Conservation (phyloP, 108 stramenopile genomes). For the Skeletonema potamos region DNA sequence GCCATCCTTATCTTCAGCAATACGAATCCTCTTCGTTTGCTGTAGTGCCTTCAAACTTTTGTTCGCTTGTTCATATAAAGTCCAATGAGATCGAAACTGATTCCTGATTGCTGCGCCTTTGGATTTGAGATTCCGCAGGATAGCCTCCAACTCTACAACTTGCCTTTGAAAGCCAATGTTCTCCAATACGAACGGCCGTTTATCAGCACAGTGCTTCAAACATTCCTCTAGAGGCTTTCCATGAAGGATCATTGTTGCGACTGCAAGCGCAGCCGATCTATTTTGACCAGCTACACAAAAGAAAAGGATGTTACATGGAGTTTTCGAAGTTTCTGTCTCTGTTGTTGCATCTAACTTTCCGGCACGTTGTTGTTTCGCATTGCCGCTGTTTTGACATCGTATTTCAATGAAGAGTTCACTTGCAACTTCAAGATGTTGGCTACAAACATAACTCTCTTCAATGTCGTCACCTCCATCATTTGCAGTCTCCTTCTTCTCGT, state of each 20-base stretch:
- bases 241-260: conserved; percentile 57
- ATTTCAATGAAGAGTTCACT: conserved; percentile 56
- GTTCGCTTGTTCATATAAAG: conserved; percentile 22
- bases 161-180: conserved; percentile 78
- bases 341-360: background rate
- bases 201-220: conserved; percentile 40
- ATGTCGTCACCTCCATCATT: background rate
- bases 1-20: conserved; percentile 12
- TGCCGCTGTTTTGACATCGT: conserved; percentile 4
- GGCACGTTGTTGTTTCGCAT: background rate
- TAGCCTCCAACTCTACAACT: conserved; percentile 63
- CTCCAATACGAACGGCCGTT: conserved; percentile 69
- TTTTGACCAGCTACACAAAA: conserved; percentile 85
- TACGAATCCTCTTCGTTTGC: conserved; percentile 30
- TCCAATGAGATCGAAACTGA: conserved; percentile 28
- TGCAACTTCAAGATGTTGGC: conserved; percentile 63
- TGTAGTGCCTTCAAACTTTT: background rate
- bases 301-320: conserved; percentile 47
- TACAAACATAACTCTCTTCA: conserved; percentile 26
- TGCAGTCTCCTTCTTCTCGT: conserved; percentile 36
- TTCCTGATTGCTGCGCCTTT: background rate
- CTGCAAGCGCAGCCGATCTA: conserved; percentile 49
- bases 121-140: conserved; percentile 40
- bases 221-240: conserved; percentile 57
- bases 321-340: background rate